Evolutionary conservation across 2,329 filamentous ascomycete species (phyloP), one percentile per base, ranked within the genome.

Genomic region (Hypocreales sp.): DNA sequence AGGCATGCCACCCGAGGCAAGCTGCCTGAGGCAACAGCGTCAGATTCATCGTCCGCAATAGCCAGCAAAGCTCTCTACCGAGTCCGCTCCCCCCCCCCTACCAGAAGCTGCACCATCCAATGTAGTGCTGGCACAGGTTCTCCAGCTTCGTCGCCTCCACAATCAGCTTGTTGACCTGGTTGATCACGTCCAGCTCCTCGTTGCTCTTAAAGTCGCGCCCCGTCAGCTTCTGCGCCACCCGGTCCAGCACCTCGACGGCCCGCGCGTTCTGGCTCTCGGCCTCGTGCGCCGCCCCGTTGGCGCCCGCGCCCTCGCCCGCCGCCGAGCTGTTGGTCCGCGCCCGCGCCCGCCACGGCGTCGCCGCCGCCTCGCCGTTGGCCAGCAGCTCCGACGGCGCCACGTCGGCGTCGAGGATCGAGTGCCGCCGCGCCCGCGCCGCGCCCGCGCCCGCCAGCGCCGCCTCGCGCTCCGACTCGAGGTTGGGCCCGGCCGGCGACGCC

Each of bases 61-160:
- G n/a, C n/a, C n/a, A n/a, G n/a, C n/a, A n/a, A n/a, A n/a, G n/a
- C n/a, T n/a, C n/a, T n/a, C n/a, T n/a, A n/a, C n/a, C n/a, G n/a
- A n/a, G n/a, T n/a, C n/a, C n/a, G n/a, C n/a, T n/a, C n/a, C n/a
- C n/a, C n/a, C n/a, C n/a, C 15, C 9, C 27, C 21, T 55, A 95
- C 87, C 87, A 95, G 66, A 94, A 95, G 55, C 82, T 92, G 57
- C 87, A 95, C 87, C 87, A 95, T 37, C 90, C 90, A 42, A 95
- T 93, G 51, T 94, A 98, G 60, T 95, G 90, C 62, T 95, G 90
- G 50, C 90, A 98, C 35, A 98, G 61, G 51, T 95, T 95, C 66
- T 95, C 90, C 42, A 95, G 63, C 47, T 90, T 94, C 6, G 90
- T 98, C 14, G 90, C 90, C 60, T 98, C 87, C 35, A 79, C 77